These are phyloP conservation scores for Botrytis cinerea DNA, from an alignment of 2,329 filamentous ascomycete genomes.

Conservation along the genomic window DNA sequence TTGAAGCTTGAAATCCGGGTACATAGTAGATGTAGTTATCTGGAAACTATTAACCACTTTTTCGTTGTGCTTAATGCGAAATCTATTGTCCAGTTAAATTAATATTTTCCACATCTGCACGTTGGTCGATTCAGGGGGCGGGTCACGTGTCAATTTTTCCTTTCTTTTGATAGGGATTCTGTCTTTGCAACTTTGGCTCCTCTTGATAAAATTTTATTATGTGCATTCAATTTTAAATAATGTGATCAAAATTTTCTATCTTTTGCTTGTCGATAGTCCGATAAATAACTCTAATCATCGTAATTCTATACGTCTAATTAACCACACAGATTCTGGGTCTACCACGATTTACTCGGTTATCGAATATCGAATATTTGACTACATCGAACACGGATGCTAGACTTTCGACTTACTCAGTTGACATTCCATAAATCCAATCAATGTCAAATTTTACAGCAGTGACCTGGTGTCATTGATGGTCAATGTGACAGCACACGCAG, in stretches of 20 bases:
- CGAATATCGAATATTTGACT: too few species aligned
- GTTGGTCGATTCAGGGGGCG: neutral
- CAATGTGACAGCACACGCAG: neutral
- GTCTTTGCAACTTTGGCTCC: neutral
- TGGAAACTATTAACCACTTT: neutral
- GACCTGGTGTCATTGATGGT: neutral
- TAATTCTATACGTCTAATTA: neutral
- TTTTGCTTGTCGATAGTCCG: neutral
- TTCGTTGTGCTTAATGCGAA: neutral
- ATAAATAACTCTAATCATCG: neutral
- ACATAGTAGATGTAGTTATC: neutral
- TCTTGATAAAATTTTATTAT: neutral
- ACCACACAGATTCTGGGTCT: too few species aligned
- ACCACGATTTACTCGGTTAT: neutral
- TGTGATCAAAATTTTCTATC: fast-evolving
- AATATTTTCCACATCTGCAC: neutral
- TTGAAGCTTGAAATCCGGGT: neutral
- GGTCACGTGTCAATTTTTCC: neutral
- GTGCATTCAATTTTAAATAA: neutral
- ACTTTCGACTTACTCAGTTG: neutral
- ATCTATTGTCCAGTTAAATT: neutral
- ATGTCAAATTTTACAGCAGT: neutral
- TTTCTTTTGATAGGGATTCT: neutral
- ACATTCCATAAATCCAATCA: fast-evolving
- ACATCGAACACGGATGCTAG: neutral